These are phyloP conservation scores for Magnusiomyces suaveolens DNA, from an alignment of 1,139 yeast genomes.

Conservation along the genomic window DNA sequence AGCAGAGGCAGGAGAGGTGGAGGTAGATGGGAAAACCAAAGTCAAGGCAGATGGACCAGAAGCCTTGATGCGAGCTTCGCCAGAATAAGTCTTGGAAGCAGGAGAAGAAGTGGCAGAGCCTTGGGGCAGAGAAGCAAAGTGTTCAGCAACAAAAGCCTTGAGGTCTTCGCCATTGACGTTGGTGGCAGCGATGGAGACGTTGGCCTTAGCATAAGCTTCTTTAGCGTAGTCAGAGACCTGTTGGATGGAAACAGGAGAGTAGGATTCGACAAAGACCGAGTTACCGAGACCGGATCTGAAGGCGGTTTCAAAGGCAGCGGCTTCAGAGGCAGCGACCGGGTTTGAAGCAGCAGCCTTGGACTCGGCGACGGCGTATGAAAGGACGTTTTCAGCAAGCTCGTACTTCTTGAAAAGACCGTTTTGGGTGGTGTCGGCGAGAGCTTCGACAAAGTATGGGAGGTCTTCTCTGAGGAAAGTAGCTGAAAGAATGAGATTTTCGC, in stretches of 20 bases:
- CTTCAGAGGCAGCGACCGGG: conserved; percentile 57
- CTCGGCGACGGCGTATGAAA: conserved; percentile 57
- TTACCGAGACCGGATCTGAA: conserved; percentile 87
- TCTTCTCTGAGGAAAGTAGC: conserved; percentile 80
- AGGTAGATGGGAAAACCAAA: conserved; percentile 68
- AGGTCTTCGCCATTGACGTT: conserved; percentile 72
- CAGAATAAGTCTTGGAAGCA: conserved; percentile 44
- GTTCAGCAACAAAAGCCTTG: conserved; percentile 52
- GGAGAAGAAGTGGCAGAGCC: conserved; percentile 43
- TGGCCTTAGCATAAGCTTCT: conserved; percentile 58
- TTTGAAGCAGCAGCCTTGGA: conserved; percentile 42
- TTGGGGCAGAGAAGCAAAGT: conserved; percentile 53
- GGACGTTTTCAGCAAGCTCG: conserved; percentile 71
- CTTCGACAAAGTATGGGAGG: conserved; percentile 85
- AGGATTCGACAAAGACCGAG: conserved; percentile 67
- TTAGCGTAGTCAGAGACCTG: conserved; percentile 61
- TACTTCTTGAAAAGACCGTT: conserved; percentile 63
- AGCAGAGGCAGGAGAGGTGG: conserved; percentile 56
- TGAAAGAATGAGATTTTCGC: conserved; percentile 73
- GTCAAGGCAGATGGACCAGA: conserved; percentile 61
- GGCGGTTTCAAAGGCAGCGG: conserved; percentile 68
- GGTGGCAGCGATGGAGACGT: conserved; percentile 60
- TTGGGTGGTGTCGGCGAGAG: conserved; percentile 67
- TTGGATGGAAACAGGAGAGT: conserved; percentile 47
- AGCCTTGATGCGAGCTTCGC: conserved; percentile 69